phyloP scores from a whole-genome alignment of 1,284 basidiomycete species.

The Ceratorhiza oryzae-sativae region DNA sequence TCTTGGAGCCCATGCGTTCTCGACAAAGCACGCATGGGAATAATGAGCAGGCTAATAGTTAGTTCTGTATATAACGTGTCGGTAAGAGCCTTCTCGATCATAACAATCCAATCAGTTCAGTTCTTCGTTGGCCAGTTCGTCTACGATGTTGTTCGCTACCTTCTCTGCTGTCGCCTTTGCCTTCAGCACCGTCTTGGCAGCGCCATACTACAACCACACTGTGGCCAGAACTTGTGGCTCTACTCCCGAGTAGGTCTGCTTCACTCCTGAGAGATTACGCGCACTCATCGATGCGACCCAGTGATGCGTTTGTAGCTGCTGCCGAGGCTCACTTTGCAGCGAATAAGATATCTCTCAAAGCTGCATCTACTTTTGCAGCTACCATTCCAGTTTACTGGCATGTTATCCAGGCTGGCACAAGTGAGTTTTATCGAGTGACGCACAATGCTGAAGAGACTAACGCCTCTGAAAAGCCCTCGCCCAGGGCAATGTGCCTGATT shows the following conservation, averaged over 20 bases:
- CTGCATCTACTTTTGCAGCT: conserved; percentile 24
- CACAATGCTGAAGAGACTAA: background rate
- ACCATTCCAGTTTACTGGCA: conserved; percentile 42
- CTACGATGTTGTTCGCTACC: conserved; percentile 27
- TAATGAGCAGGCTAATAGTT: background rate
- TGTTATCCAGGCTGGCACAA: conserved; percentile 39
- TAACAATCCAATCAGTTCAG: conserved; percentile 13
- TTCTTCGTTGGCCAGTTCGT: background rate
- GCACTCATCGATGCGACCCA: background rate
- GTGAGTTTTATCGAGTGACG: background rate
- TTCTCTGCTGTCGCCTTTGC: conserved; percentile 35
- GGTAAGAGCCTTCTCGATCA: background rate
- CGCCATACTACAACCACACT: conserved; percentile 35
- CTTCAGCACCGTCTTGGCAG: conserved; percentile 35
- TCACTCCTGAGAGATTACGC: background rate
- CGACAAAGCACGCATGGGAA: background rate
- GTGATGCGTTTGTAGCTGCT: conserved; percentile 29
- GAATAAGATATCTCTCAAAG: conserved; percentile 27
- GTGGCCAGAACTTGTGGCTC: conserved; percentile 32
- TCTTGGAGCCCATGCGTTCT: conserved; percentile 9
- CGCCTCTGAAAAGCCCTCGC: conserved; percentile 12
- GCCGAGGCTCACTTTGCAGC: conserved; percentile 52
- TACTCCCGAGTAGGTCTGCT: conserved; percentile 14
- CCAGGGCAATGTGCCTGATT: conserved; percentile 41
- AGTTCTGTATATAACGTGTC: conserved; percentile 2